These are phyloP conservation scores for Macrolepiota dolichaula DNA, from an alignment of 768 basidiomycete genomes.

Conservation along the genomic window DNA sequence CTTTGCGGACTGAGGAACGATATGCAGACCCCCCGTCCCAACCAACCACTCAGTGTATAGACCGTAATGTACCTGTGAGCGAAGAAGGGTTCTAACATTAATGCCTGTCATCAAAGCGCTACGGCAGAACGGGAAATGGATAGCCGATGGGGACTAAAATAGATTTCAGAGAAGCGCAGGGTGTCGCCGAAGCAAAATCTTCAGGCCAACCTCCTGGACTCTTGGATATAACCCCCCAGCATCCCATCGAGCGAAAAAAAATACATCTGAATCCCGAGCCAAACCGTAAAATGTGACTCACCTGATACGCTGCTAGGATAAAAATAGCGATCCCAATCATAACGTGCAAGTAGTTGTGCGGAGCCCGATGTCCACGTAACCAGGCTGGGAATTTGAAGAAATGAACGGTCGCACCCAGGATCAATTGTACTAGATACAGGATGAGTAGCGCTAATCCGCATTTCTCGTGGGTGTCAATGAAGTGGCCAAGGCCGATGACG, in stretches of 20 bases:
- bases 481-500: slow-evolving; percentile 26
- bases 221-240: neutral
- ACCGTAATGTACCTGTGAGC: slow-evolving; percentile 43
- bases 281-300: slow-evolving; percentile 14
- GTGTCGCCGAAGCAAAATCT: no score
- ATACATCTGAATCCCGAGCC: neutral
- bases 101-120: neutral
- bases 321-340: slow-evolving; percentile 53
- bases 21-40: slow-evolving; percentile 29
- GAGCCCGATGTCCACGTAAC: slow-evolving; percentile 38
- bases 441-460: slow-evolving; percentile 50
- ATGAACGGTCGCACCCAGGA: slow-evolving; percentile 50
- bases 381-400: slow-evolving; percentile 40
- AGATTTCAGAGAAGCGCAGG: neutral
- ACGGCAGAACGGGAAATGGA: neutral
- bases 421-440: slow-evolving; percentile 49
- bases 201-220: neutral
- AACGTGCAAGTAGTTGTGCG: slow-evolving; percentile 55
- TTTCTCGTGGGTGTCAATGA: slow-evolving; percentile 46
- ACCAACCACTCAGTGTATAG: slow-evolving; percentile 43
- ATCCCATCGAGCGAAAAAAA: neutral
- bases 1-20: slow-evolving; percentile 35
- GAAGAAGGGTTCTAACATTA: slow-evolving; percentile 9
- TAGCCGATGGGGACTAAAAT: neutral
- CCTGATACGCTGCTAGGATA: slow-evolving; percentile 50